Conservation (phyloP, 495 filamentous ascomycete species). For the Rostrohypoxylon terebratum region DNA sequence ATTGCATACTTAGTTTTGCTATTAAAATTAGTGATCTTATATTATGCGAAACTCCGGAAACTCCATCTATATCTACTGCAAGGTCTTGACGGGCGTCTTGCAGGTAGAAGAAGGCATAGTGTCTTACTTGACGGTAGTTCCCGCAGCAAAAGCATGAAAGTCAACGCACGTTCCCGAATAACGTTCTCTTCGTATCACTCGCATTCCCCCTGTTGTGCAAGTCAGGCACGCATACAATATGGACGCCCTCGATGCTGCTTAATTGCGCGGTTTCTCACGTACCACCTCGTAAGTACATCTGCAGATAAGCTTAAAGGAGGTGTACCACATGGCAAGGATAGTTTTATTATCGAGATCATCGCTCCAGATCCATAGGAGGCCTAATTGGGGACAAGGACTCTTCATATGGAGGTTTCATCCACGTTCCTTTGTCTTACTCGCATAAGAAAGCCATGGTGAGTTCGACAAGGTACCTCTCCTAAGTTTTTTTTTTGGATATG, state of each 20-base stretch:
- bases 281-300: background rate
- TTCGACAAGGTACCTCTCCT: too few relatives aligned
- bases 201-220: conserved; percentile 2
- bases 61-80: background rate
- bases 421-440: background rate
- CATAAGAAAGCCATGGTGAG: background rate
- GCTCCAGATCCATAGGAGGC: background rate
- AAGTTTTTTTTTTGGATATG: too few relatives aligned
- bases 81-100: too few relatives aligned
- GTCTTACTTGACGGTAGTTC: background rate
- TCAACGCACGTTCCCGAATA: background rate
- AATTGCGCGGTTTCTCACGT: background rate
- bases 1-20: too few relatives aligned
- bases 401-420: background rate
- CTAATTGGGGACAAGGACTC: background rate
- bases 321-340: background rate
- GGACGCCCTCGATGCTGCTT: background rate
- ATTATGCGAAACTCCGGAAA: background rate
- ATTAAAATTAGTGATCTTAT: too few relatives aligned
- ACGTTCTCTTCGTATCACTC: conserved; percentile 21
- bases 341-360: background rate
- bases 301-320: background rate
- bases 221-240: conserved; percentile 7
- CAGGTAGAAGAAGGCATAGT: conserved; percentile 8
- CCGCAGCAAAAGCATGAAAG: conserved; percentile 1